Base-by-base conservation (phyloP, 306 rosid genomes). In the Sesbania bispinosa region DNA sequence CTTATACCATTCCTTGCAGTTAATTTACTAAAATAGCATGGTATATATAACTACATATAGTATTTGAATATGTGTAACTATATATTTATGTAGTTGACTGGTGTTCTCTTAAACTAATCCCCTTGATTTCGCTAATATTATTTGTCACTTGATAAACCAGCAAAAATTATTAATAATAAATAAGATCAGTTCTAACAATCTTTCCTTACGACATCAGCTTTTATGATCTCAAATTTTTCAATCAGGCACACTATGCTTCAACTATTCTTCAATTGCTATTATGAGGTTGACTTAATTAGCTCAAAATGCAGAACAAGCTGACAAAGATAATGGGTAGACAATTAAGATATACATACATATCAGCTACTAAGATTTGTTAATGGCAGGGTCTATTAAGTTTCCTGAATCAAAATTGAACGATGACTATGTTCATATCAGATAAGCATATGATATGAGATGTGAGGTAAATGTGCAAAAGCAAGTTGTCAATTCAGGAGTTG, bases 401-500 rank as follows among this genome's bases (percentile, higher is more conserved):
- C 53, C 33, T 45, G 7, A 43, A 14, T 18, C 18, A 68, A 68
- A 68, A 50, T 30, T 2, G 26, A 68, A 59, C 63, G 47, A 59
- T 57, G 65, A 47, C 13, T 5, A 59, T 21, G 64, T 62, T 63
- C 19, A 43, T 3, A 20, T 29, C 3, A 27, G 64, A 78, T 26
- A 46, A 30, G 73, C 26, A 23, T 43, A 51, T 47, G 59, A 61
- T 27, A 45, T 21, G 18, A 18, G 47, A 51, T 7, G 2, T 20
- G 42, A 16, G 55, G 21, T 13, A 61, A 59, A 41, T 32, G 61
- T 69, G 65, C 30, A 50, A 62, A n/a, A 62, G 32, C 43, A 60
- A 16, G 71, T 18, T 29, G 81, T 48, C 48, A 60, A 69, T 59
- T 58, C 54, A 70, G 41, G 33, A 36, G 66, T 62, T 54, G 68